A percentile compares a stretch with the other conserved stretches of the same genome.
Conservation (phyloP, 768 basidiomycete species). For the Roridomyces roridus region DNA sequence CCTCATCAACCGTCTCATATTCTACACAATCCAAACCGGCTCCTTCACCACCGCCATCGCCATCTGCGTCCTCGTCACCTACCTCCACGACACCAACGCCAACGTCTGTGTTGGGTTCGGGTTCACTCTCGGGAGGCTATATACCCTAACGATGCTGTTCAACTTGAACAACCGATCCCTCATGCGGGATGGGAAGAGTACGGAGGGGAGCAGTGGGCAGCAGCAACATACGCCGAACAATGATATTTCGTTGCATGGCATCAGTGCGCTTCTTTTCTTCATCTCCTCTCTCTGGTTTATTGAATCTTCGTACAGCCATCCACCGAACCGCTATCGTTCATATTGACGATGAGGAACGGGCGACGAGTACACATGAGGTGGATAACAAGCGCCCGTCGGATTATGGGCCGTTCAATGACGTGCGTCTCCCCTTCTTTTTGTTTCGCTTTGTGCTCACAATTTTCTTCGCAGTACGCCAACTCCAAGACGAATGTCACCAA, state of each 20-base stretch:
- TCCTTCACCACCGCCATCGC: background rate
- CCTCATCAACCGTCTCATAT: slow-evolving; percentile 1
- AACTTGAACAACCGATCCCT: background rate
- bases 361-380: background rate
- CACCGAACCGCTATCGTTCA: slow-evolving; percentile 3
- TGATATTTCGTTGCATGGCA: slow-evolving; percentile 1
- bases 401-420: background rate
- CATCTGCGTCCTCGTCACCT: background rate
- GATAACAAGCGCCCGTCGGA: background rate
- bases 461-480: no score
- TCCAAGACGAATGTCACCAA: no score
- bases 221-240: background rate
- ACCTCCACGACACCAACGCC: background rate
- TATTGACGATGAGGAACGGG: background rate
- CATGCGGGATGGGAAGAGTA: background rate
- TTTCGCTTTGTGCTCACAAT: no score
- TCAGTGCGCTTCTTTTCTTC: background rate
- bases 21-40: slow-evolving; percentile 2
- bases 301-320: background rate
- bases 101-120: slow-evolving; percentile 9
- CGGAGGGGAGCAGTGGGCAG: no score
- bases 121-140: background rate
- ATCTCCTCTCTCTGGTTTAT: background rate
- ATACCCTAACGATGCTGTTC: slow-evolving; percentile 1
- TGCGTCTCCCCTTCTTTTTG: background rate